phyloP scores from a whole-genome alignment of 495 filamentous ascomycete genomes.

The Rusavskia elegans region DNA sequence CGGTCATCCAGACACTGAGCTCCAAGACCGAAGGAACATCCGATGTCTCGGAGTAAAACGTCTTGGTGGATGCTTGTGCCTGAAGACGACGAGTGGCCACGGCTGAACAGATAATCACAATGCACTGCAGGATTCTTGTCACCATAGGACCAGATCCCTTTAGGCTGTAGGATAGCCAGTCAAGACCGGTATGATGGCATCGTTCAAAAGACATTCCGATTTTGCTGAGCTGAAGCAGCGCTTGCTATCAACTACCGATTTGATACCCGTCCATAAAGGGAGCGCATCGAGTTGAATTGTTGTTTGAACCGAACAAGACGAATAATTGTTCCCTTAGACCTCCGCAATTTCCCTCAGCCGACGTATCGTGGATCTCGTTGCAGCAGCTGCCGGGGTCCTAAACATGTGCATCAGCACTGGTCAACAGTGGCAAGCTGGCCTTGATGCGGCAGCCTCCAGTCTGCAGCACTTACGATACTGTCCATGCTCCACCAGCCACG shows the following conservation, averaged over 20 bases:
- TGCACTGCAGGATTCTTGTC: no score
- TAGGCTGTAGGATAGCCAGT: neutral
- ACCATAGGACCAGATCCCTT: neutral
- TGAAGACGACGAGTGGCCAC: neutral
- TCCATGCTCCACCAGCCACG: slow-evolving; percentile 92
- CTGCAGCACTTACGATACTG: slow-evolving; percentile 65
- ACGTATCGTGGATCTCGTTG: slow-evolving; percentile 92
- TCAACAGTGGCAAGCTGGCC: neutral
- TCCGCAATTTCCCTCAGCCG: slow-evolving; percentile 96
- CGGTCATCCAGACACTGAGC: no score
- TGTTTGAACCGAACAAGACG: neutral
- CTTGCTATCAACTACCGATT: slow-evolving; percentile 12
- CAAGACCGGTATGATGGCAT: neutral
- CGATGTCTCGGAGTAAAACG: no score
- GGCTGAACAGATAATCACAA: no score
- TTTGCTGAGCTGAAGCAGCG: neutral
- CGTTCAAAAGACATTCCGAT: neutral
- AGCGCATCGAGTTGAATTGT: slow-evolving; percentile 9
- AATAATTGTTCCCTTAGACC: slow-evolving; percentile 41
- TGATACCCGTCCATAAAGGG: slow-evolving; percentile 16
- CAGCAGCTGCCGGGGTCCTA: slow-evolving; percentile 89
- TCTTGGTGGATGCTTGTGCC: no score
- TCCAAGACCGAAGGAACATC: no score
- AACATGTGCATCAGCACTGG: slow-evolving; percentile 14
- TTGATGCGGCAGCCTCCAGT: neutral